Conservation (phyloP, 495 filamentous ascomycete genomes). For the Xylaria telfairii region DNA sequence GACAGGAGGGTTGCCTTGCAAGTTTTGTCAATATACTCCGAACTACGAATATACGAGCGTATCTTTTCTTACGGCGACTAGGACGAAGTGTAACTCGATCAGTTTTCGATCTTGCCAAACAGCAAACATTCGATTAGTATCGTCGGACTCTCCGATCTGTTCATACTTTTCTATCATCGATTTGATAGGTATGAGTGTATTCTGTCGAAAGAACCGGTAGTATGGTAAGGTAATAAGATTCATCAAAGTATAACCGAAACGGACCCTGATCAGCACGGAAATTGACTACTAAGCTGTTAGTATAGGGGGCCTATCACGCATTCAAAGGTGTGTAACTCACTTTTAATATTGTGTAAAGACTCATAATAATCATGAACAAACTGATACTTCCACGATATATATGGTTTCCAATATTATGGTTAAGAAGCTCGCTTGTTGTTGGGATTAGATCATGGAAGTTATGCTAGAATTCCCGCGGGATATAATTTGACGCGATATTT, state of each 20-base stretch:
- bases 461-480: not conserved
- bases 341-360: not conserved
- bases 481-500: not conserved
- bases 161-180: slow-evolving; percentile 20
- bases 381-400: not conserved
- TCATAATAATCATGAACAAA: not conserved
- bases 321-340: not conserved
- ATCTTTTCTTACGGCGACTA: slow-evolving; percentile 36
- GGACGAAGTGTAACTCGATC: slow-evolving; percentile 39
- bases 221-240: slow-evolving; percentile 25
- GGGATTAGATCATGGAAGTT: not conserved
- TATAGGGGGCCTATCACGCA: not conserved
- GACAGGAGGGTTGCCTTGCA: slow-evolving; percentile 36
- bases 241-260: slow-evolving; percentile 14
- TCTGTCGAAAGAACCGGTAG: slow-evolving; percentile 29
- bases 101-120: slow-evolving; percentile 40
- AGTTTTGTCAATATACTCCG: not conserved
- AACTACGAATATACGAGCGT: not conserved
- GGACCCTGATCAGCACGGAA: slow-evolving; percentile 3
- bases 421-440: too few relatives aligned
- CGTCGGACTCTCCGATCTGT: not conserved
- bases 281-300: slow-evolving; percentile 3
- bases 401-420: not conserved
- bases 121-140: slow-evolving; percentile 25
- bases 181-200: slow-evolving; percentile 26